Percentiles rank a stretch among this genome's conserved stretches.
Conservation (phyloP, 176 grass and related monocot species). For the Oryza meyeriana region DNA sequence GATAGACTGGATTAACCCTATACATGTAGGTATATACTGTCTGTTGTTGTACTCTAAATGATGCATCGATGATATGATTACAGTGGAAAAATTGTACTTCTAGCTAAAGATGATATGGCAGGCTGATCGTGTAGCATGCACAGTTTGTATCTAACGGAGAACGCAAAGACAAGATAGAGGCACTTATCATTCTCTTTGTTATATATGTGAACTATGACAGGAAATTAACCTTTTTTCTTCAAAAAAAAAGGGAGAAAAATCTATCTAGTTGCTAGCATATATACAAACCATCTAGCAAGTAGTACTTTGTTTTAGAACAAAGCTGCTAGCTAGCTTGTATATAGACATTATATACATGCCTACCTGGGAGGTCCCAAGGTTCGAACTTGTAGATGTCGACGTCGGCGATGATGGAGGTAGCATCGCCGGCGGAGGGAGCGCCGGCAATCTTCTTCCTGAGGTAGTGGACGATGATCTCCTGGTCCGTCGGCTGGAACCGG, state of each 20-base stretch:
- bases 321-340: neutral
- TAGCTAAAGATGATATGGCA: neutral
- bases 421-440: conserved; percentile 33
- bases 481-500: conserved; percentile 9
- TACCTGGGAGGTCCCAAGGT: conserved; percentile 48
- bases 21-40: neutral
- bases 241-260: neutral
- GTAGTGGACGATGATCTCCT: conserved; percentile 47
- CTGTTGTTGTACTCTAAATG: too few species aligned
- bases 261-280: neutral
- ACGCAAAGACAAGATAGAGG: conserved; percentile 1
- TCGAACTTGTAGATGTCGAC: conserved; percentile 59
- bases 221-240: neutral
- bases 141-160: conserved; percentile 14
- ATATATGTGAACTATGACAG: conserved; percentile 6
- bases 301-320: neutral
- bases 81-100: neutral
- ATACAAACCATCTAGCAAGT: too few species aligned
- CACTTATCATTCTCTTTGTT: neutral
- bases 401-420: conserved; percentile 53
- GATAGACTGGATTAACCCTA: too few species aligned
- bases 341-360: neutral
- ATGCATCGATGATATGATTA: too few species aligned
- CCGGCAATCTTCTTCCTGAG: conserved; percentile 36
- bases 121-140: neutral